Percentiles rank a stretch among this genome's conserved stretches.
Conservation (phyloP, 495 filamentous ascomycete genomes). For the Talaromyces adpressus region DNA sequence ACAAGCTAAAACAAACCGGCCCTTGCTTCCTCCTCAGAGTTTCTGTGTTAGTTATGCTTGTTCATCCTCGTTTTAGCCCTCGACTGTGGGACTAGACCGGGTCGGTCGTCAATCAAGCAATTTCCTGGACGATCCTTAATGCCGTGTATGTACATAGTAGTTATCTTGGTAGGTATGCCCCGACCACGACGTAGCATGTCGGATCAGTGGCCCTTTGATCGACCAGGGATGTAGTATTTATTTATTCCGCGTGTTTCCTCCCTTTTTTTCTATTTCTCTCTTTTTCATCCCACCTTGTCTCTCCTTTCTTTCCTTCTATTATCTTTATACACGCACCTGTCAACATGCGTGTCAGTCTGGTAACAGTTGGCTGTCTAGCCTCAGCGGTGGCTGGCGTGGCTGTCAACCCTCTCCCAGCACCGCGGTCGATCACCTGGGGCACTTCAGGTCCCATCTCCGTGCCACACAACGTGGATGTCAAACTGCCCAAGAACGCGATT, state of each 20-base stretch:
- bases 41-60: neutral
- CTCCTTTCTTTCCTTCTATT: neutral
- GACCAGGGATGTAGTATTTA: slow-evolving; percentile 2
- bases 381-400: slow-evolving; percentile 32
- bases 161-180: neutral
- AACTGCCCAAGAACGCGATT: slow-evolving; percentile 20
- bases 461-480: slow-evolving; percentile 7
- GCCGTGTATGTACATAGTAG: neutral
- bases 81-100: neutral
- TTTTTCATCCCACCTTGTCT: neutral
- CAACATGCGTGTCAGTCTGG: slow-evolving; percentile 7
- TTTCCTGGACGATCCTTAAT: neutral
- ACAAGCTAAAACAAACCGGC: neutral
- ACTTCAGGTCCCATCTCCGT: slow-evolving; percentile 37
- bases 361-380: slow-evolving; percentile 14
- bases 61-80: neutral
- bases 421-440: slow-evolving; percentile 47
- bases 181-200: slow-evolving; percentile 1
- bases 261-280: neutral
- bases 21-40: neutral
- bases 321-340: neutral
- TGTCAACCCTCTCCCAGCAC: slow-evolving; percentile 50
- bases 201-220: neutral
- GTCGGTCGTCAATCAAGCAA: neutral
- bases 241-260: neutral